phyloP scores from a whole-genome alignment of 257 asterid species.

The Solanum pinnatisectum region DNA sequence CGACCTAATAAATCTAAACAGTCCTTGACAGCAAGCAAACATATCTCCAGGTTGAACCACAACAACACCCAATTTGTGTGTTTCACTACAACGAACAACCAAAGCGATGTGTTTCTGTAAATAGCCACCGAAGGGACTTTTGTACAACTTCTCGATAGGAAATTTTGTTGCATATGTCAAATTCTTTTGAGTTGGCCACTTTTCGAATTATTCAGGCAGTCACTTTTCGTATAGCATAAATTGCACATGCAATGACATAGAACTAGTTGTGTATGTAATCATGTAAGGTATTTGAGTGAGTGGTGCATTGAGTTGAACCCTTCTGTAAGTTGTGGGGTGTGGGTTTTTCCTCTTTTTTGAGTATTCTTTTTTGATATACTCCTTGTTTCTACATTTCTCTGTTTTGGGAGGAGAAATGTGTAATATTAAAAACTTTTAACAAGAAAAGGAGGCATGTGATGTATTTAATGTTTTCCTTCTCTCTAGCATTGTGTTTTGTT shows the following conservation, averaged over 20 bases:
- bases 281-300: background rate
- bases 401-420: background rate
- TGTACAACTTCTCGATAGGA: background rate
- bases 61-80: background rate
- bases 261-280: background rate
- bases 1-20: slow-evolving; percentile 45
- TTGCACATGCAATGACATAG: background rate
- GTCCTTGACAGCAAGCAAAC: slow-evolving; percentile 36
- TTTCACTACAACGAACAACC: background rate
- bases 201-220: background rate
- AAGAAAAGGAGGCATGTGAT: background rate
- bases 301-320: background rate
- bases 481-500: background rate
- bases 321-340: background rate
- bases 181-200: background rate
- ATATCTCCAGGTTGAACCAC: background rate
- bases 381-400: background rate
- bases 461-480: background rate
- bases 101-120: background rate
- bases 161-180: background rate
- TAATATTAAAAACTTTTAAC: background rate
- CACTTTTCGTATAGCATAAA: background rate
- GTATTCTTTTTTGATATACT: background rate
- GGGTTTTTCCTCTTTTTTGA: background rate
- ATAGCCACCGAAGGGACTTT: background rate